These are phyloP conservation scores for Cruciata laevipes DNA, from an alignment of 257 asterid genomes.

Conservation along the genomic window DNA sequence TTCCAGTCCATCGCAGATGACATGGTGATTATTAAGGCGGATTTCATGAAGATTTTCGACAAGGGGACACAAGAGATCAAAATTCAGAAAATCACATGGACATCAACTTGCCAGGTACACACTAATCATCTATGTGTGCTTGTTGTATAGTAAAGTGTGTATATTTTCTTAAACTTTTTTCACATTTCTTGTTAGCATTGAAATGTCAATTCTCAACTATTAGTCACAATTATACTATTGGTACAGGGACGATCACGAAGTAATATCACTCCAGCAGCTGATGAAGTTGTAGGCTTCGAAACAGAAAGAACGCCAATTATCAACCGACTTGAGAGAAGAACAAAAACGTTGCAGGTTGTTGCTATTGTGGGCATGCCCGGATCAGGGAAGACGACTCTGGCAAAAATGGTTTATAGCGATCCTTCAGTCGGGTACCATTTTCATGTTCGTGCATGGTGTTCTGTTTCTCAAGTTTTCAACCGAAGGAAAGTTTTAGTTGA, in stretches of 20 bases:
- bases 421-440: background rate
- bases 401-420: background rate
- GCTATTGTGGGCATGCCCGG: conserved; percentile 12
- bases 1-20: background rate
- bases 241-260: background rate
- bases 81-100: background rate
- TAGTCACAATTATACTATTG: background rate
- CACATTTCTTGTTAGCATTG: background rate
- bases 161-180: too few species aligned
- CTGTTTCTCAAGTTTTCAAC: conserved; percentile 1
- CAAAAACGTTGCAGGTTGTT: background rate
- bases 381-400: conserved; percentile 10
- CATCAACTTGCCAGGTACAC: background rate
- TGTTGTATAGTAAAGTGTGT: background rate
- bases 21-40: background rate
- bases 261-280: background rate
- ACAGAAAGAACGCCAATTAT: background rate
- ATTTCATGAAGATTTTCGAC: background rate
- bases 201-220: too few species aligned
- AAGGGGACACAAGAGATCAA: background rate
- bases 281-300: background rate
- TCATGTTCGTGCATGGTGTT: background rate
- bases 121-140: background rate
- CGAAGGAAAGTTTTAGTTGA: background rate
- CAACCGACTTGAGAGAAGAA: background rate